Conservation (phyloP, 1,284 basidiomycete species). For the Pterulicium gracile region DNA sequence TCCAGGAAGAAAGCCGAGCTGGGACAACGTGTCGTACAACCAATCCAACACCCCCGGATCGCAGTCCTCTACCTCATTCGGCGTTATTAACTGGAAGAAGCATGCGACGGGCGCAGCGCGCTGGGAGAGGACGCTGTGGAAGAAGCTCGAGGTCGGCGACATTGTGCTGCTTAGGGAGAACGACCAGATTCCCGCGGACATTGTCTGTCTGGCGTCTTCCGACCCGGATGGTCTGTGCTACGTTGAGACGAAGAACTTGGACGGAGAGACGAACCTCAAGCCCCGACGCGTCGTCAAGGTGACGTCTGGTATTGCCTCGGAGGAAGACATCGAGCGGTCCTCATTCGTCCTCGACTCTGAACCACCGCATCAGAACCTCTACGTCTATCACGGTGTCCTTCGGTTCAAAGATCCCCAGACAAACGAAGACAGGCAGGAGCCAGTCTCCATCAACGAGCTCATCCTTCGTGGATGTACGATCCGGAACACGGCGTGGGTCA, state of each 20-base stretch:
- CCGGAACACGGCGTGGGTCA: conserved; percentile 92
- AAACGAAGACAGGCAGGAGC: conserved; percentile 47
- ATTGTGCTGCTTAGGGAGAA: conserved; percentile 85
- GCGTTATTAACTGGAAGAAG: conserved; percentile 74
- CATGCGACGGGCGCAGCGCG: conserved; percentile 61
- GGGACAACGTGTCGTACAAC: not conserved
- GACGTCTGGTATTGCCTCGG: conserved; percentile 68
- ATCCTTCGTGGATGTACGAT: conserved; percentile 86
- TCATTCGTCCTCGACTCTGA: conserved; percentile 88
- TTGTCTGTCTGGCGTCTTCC: conserved; percentile 82
- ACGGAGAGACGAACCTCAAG: conserved; percentile 97
- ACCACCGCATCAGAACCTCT: conserved; percentile 88
- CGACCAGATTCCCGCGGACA: conserved; percentile 93
- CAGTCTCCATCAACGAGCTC: conserved; percentile 86
- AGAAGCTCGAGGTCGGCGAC: conserved; percentile 98
- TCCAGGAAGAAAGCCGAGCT: not conserved
- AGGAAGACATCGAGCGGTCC: conserved; percentile 86
- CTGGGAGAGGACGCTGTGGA: conserved; percentile 97
- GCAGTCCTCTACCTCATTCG: conserved; percentile 27
- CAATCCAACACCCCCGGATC: too few relatives aligned
- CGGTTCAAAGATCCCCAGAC: conserved; percentile 50
- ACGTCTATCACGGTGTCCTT: conserved; percentile 82
- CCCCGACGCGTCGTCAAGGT: conserved; percentile 70
- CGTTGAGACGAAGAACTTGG: conserved; percentile 91
- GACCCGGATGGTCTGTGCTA: conserved; percentile 81